Base-by-base conservation (phyloP, 805 yeast genomes). In the Lipomyces sp. region DNA sequence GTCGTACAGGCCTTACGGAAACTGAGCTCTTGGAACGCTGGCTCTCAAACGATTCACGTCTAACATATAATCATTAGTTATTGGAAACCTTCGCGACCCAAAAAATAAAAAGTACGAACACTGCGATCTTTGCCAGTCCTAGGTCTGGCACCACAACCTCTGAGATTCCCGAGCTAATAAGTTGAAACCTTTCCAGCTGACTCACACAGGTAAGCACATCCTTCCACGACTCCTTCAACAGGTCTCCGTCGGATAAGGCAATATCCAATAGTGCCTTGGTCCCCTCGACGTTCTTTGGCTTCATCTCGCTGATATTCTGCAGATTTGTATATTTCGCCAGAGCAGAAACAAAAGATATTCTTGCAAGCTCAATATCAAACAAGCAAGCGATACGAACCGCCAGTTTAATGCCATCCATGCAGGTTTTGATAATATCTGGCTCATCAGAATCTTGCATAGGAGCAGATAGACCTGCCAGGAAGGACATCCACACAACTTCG, bases 401-500 rank as follows among this genome's bases (percentile, higher is more conserved):
- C 45, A 92, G 79, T 73, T 88, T 88, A 71, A 95, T 85, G 30
- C 99, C 99, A 70, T 91, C 97, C 62, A 95, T 79, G 72, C 97
- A 88, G 32, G 76, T 67, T n/a, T 73, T 71, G 7, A 84, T 78
- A 59, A 81, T 84, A 3, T 90, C 84, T 10, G 89, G 84, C 71
- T 90, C 95, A 71, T 90, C 92, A 69, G 89, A 87, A 63, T 92
- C 97, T 75, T 89, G 92, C 80, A 93, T 92, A 4, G 97, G 96
- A 2, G 96, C 94, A 0, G 98, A 92, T 59, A 95, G 82, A 0
- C 96, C 98, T 5, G 98, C 98, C 71, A 95, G 82, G 58, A 95
- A 85, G 0, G 98, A 92, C 97, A 96, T 93, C 99, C 99, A 95
- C 55, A 90, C 80, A 18, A 91, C 91, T 73, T 94, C 97, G 79